Percentiles rank a stretch among this genome's conserved stretches.
These are phyloP conservation scores for Penicillium sp. DNA, from an alignment of 2,329 filamentous ascomycete genomes.

Conservation along the genomic window DNA sequence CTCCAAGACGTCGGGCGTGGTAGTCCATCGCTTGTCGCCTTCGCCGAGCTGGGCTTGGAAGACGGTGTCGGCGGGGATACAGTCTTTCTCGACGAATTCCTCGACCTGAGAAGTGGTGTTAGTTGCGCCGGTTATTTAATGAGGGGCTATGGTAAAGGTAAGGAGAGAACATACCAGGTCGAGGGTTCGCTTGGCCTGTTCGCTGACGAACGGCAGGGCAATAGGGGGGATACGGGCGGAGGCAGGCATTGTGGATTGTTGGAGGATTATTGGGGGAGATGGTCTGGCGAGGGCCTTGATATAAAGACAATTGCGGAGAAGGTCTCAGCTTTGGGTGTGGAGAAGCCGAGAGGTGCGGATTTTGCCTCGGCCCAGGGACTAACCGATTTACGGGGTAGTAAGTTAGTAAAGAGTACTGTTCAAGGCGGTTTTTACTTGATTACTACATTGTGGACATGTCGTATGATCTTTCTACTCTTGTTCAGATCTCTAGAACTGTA, in stretches of 20 bases:
- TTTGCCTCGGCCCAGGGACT: conserved; percentile 28
- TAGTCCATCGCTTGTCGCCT: conserved; percentile 72
- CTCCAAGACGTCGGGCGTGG: conserved; percentile 77
- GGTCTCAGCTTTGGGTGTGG: conserved; percentile 21
- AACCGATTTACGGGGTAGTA: no score
- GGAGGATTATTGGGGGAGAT: conserved; percentile 2
- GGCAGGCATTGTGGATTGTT: conserved; percentile 46
- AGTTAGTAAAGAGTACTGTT: no score
- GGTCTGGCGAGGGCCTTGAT: conserved; percentile 15
- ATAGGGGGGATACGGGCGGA: conserved; percentile 55
- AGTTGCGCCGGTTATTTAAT: no score
- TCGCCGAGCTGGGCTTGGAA: conserved; percentile 74
- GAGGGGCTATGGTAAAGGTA: background rate
- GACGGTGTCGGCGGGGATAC: conserved; percentile 77
- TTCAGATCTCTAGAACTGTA: no score
- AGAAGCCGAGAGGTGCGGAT: conserved; percentile 28
- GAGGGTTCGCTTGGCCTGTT: conserved; percentile 75
- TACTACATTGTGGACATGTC: no score
- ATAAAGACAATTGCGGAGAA: conserved; percentile 28
- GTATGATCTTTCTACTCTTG: no score
- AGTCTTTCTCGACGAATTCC: conserved; percentile 97
- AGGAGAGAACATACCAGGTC: conserved; percentile 56
- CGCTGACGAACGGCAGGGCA: conserved; percentile 67
- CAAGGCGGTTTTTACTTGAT: no score
- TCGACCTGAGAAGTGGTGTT: conserved; percentile 60